These are phyloP conservation scores for Capsella rubella DNA, from an alignment of 441 rosid species.

Conservation along the genomic window DNA sequence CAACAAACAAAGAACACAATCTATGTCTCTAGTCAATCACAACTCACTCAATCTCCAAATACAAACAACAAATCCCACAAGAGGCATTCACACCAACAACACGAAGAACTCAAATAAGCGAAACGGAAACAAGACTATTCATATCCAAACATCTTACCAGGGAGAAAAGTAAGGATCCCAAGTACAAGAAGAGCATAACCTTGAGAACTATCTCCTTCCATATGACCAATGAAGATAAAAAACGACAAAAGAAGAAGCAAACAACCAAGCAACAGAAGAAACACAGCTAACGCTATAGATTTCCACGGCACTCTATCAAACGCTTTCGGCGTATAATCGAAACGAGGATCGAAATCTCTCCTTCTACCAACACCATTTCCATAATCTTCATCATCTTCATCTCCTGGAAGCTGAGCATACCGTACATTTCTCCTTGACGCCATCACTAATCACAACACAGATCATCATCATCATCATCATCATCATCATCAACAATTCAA, in stretches of 20 bases:
- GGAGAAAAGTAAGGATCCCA: conserved; percentile 83
- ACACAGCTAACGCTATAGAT: conserved; percentile 77
- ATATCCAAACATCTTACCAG: conserved; percentile 52
- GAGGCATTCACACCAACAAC: not conserved
- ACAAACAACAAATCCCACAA: not conserved
- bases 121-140: not conserved
- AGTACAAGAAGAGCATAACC: conserved; percentile 79
- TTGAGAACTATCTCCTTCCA: conserved; percentile 85
- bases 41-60: not conserved
- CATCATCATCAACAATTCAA: not conserved
- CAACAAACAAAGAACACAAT: not conserved
- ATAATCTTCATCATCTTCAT: conserved; percentile 61
- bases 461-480: conserved; percentile 1
- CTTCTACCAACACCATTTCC: conserved; percentile 41
- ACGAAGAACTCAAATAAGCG: not conserved
- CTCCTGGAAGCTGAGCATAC: conserved; percentile 63
- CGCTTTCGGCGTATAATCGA: conserved; percentile 65
- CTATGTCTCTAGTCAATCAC: not conserved
- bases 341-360: conserved; percentile 60
- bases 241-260: conserved; percentile 72
- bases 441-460: conserved; percentile 46
- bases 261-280: conserved; percentile 71
- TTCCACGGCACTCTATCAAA: conserved; percentile 85
- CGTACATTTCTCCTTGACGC: conserved; percentile 60
- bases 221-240: conserved; percentile 85